Evolutionary conservation across 768 basidiomycete genomes (phyloP), one percentile per base, ranked within the genome.

Genomic region (Inosperma sp.): DNA sequence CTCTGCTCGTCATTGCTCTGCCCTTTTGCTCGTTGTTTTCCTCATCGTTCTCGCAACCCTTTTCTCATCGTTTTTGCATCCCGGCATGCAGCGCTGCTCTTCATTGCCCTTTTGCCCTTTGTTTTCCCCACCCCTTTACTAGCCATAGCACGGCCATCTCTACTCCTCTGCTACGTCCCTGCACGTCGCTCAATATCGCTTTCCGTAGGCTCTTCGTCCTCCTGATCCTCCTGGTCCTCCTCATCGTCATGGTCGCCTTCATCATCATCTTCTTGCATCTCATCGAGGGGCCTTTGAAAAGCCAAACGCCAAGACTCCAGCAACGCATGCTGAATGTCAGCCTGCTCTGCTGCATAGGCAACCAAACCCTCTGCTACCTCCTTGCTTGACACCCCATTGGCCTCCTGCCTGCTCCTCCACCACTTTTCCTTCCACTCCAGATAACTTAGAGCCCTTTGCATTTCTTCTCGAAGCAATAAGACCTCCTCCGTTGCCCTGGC

Each of bases 401-500:
- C 19, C 2, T 27, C 27, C n/a, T 6, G 7, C n/a, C n/a, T 12
- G 26, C 31, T 8, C 8, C 27, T 4, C 44, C 44, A 46, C 48
- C 34, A 36, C 2, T 21, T 5, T 7, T 8, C 17, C 10, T 17
- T 36, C 33, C 17, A 36, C 33, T 25, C 33, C 34, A 49, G 17
- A 27, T 17, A 36, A 5, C 9, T 14, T 4, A 35, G 10, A 7
- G 14, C 33, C 7, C 48, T 13, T n/a, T 35, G 14, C 48, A 49
- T 49, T 27, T 49, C 48, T 14, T 49, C 48, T 17, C 30, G 22
- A 3, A 49, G 33, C 48, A 49, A n/a, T 17, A 9, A 7, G 9
- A 49, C 48, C 34, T 49, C 48, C 48, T 49, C 48, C 14, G 2
- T 23, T 14, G 34, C 33, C 14, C 48, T 23, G 12, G 21, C 23